Evolutionary conservation across 2,329 filamentous ascomycete genomes (phyloP), one percentile per base, ranked within the genome.

Genomic region (Periconia sp.): DNA sequence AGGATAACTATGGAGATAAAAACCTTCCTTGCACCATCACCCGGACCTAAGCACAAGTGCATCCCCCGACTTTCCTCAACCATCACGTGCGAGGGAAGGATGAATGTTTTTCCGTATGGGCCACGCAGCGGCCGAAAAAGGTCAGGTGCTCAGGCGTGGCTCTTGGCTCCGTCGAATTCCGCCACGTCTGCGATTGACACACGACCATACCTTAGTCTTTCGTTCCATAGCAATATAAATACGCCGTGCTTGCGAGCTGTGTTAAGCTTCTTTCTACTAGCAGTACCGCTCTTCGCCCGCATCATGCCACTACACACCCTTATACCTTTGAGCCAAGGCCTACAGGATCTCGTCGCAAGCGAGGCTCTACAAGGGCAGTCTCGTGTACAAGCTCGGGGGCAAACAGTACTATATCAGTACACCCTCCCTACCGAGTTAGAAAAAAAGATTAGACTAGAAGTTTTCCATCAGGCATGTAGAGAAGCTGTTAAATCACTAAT

Each of bases 321-420:
- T 33, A 33, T 33, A 33, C 31, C 31, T 33, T 33, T 33, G 17
- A 33, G 16, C 31, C 15, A 33, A 33, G 15, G 31, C 31, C 31
- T 33, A 33, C 15, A 33, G 15, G 31, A 33, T 33, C 15, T 33
- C 15, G 15, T 17, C 17, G 15, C 15, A 33, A 33, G 31, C 15
- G 17, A 33, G 15, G 15, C 10, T 33, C 31, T 33, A 19, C 6
- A 33, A 33, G 31, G 15, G 31, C 8, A 19, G 15, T 16, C 31
- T 19, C 15, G 31, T 33, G 15, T 33, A 16, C 15, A 33, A 33
- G 31, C 15, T 33, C 15, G 15, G 15, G 31, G 15, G 31, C 5
- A 9, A 33, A 33, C 15, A 33, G 16, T 33, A 33, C 31, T 33
- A 33, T 33, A 33, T 33, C 15, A 33, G 31, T 33, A 33, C n/a